Evolutionary conservation across 306 rosid species (phyloP).

Genomic region (Mucuna pruriens): DNA sequence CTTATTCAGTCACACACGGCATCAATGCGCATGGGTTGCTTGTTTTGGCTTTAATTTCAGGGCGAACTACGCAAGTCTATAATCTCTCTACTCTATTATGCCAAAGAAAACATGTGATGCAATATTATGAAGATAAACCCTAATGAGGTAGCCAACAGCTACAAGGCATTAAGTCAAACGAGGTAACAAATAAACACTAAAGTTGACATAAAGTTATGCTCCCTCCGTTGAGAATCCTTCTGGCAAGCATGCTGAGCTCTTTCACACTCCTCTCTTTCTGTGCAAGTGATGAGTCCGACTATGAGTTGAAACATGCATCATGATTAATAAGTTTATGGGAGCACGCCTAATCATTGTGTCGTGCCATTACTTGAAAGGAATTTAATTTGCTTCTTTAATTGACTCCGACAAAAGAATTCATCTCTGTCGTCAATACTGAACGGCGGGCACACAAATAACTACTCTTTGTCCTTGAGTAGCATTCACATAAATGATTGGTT

Average conservation of each 20-base stretch:
- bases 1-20: not conserved
- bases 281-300: not conserved
- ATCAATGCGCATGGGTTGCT: not conserved
- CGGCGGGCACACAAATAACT: not conserved
- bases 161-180: not conserved
- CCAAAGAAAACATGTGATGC: not conserved
- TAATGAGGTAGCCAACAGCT: not conserved
- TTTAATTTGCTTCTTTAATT: not conserved
- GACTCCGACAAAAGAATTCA: not conserved
- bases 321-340: constrained; percentile 1
- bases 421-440: not conserved
- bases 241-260: not conserved
- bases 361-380: not conserved
- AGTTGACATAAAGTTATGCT: not conserved
- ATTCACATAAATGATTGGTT: not conserved
- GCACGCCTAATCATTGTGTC: constrained; percentile 26
- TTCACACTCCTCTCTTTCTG: constrained; percentile 20
- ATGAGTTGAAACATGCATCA: constrained; percentile 17
- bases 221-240: not conserved
- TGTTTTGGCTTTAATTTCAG: not conserved
- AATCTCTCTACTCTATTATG: not conserved
- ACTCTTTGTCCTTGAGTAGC: not conserved
- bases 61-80: not conserved
- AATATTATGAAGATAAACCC: constrained; percentile 6
- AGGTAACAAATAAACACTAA: not conserved